These are phyloP conservation scores for Dactylorhiza incarnata DNA, from an alignment of 106 monocot genomes.

Conservation along the genomic window DNA sequence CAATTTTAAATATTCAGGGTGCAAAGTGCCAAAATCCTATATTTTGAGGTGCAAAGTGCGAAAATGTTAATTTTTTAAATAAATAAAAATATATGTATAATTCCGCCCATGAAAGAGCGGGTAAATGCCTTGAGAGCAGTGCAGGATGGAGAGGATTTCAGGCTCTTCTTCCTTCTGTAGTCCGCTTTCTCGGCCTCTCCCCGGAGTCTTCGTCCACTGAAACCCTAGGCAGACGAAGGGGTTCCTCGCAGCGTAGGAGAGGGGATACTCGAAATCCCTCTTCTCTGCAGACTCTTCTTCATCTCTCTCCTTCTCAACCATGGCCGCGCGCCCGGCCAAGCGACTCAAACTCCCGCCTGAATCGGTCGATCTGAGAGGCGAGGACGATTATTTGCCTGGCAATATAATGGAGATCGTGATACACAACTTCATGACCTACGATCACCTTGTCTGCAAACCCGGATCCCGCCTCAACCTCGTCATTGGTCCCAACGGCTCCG, in stretches of 20 bases:
- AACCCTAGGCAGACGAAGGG: background rate
- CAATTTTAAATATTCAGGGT: too few species aligned
- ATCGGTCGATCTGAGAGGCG: constrained; percentile 27
- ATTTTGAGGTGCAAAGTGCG: too few species aligned
- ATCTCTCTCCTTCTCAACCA: background rate
- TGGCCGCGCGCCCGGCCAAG: constrained; percentile 16
- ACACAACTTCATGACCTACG: constrained; percentile 98
- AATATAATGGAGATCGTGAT: constrained; percentile 96
- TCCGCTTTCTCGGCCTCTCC: too few species aligned
- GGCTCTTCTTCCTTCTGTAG: too few species aligned
- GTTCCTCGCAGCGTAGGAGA: background rate
- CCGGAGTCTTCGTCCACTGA: background rate
- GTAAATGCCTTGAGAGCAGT: too few species aligned
- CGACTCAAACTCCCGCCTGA: constrained; percentile 7
- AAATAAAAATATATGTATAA: too few species aligned
- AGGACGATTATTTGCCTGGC: constrained; percentile 86
- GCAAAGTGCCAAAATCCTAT: too few species aligned
- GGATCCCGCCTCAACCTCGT: constrained; percentile 93
- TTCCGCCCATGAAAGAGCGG: too few species aligned
- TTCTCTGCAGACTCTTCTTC: background rate
- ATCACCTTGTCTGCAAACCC: constrained; percentile 74
- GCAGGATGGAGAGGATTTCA: too few species aligned
- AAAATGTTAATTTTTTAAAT: too few species aligned
- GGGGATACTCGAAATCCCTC: background rate
- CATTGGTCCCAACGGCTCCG: constrained; percentile 90